Conservation (phyloP, 2,329 filamentous ascomycete species). For the Fonsecaea nubica region DNA sequence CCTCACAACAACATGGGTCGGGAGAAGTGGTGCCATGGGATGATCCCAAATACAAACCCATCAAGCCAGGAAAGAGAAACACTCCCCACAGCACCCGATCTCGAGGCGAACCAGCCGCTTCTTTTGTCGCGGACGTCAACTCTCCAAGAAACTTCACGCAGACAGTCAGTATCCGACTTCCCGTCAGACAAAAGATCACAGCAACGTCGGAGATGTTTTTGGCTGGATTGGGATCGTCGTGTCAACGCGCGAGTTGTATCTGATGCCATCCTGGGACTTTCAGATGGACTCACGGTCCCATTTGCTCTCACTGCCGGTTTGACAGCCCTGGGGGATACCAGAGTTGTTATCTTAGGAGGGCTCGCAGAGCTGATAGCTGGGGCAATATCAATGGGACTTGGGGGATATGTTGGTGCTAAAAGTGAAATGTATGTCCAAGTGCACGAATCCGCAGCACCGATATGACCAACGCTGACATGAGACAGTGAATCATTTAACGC, state of each 20-base stretch:
- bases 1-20: conserved; percentile 1
- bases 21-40: conserved; percentile 9
- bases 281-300: conserved; percentile 79
- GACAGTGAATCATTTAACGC: conserved; percentile 35
- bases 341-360: conserved; percentile 73
- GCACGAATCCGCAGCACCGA: neutral
- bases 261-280: conserved; percentile 76
- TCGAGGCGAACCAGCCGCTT: conserved; percentile 31
- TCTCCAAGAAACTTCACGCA: conserved; percentile 18
- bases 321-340: conserved; percentile 64
- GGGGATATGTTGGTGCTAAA: conserved; percentile 71
- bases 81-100: conserved; percentile 33
- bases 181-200: conserved; percentile 26
- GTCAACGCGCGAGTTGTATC: conserved; percentile 34
- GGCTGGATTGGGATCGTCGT: conserved; percentile 21
- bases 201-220: conserved; percentile 16
- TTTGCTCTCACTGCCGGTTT: conserved; percentile 80
- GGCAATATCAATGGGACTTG: conserved; percentile 78
- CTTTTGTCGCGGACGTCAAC: conserved; percentile 31
- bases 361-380: conserved; percentile 77
- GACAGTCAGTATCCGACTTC: conserved; percentile 10
- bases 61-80: conserved; percentile 21
- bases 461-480: conserved; percentile 12
- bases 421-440: conserved; percentile 50
- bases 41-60: conserved; percentile 2